Evolutionary conservation across 108 stramenopile species (phyloP), one percentile per base, ranked within the genome.

Genomic region (Schizochytrium sp.): DNA sequence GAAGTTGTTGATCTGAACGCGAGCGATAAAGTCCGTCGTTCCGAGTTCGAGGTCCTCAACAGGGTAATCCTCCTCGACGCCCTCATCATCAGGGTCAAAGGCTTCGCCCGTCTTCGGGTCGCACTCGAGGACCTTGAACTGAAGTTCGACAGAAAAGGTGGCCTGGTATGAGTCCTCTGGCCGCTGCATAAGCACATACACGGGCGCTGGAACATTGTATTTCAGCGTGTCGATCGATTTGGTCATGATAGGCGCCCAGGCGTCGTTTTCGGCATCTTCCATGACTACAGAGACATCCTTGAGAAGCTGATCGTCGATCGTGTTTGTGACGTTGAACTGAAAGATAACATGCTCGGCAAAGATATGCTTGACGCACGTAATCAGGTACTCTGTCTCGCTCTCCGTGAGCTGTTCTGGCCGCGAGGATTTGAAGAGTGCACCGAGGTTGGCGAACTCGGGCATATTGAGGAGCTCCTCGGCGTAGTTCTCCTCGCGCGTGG

Each of bases 21-120:
- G 97, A 58, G 96, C 97, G 95, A 99, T 96, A 88, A 97, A 97
- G 91, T 99, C 97, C 12, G 95, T 91, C 16, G 97, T 95, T 23
- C 94, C 55, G 57, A 98, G 93, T 58, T 95, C 93, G 41, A 98
- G 55, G 89, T 95, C 95, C 91, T 98, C 98, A 59, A 98, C 88
- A 0, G 97, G 96, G 88, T 97, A 98, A 72, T 98, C 98, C 91
- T 99, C 98, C 58, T 96, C 92, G 88, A 93, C 97, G 5, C 95
- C 94, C 55, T 94, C 96, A 0, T 94, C 94, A 57, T 96, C 95
- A 44, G 92, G 76, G 5, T 83, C 76, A 23, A 45, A 83, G 28
- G 76, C 95, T 89, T 97, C 96, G 5, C 95, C 96, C 34, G 95
- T 93, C 28, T 92, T 90, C 47, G 96, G 93, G 72, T 98, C 97